Base-by-base conservation (phyloP, 2,329 filamentous ascomycete genomes). In the Pezicula radicicola region DNA sequence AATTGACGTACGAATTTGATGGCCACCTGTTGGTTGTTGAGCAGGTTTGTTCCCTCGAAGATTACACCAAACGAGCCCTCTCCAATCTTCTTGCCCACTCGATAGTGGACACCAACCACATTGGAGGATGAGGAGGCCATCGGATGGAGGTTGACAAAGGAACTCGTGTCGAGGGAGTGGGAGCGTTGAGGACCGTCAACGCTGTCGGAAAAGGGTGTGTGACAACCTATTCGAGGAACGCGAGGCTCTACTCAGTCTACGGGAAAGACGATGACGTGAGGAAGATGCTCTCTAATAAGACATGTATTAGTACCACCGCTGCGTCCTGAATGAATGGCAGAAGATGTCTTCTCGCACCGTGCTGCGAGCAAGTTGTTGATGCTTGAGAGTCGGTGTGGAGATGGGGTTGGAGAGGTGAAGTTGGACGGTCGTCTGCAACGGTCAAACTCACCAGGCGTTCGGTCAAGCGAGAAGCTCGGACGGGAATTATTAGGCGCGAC, bases 1-100 rank as follows among this genome's bases (percentile, higher is more conserved):
- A 50, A 46, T 40, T 48, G 52, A 85, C 89, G 68, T 76, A 96
- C 91, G 75, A 99, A 99, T 80, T 99, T 99, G 80, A 99, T 99
- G 67, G 94, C 94, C 58, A 99, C 93, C 76, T 97, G 92, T 73
- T 97, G 94, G 75, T 96, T 97, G 80, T 99, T 99, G 72, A 99
- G 81, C 64, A 99, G 81, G 72, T 99, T 99, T 68, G 92, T 97
- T 63, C 94, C 94, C 75, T 97, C 94, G 68, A 97, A 97, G 69
- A 97, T 97, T 64, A 97, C 94, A 78, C 93, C 93, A 68, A 97
- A 97, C 37, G 91, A 96, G 60, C 93, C 93, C 83, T 97, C 94
- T 71, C 94, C 94, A 64, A 99, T 97, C 79, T 99, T 99, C 84
- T 97, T 97, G 66, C 94, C 94, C 61, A 99, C 94, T 61, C 94